phyloP scores from a whole-genome alignment of 164 flowering plant species.

The Sedum album region DNA sequence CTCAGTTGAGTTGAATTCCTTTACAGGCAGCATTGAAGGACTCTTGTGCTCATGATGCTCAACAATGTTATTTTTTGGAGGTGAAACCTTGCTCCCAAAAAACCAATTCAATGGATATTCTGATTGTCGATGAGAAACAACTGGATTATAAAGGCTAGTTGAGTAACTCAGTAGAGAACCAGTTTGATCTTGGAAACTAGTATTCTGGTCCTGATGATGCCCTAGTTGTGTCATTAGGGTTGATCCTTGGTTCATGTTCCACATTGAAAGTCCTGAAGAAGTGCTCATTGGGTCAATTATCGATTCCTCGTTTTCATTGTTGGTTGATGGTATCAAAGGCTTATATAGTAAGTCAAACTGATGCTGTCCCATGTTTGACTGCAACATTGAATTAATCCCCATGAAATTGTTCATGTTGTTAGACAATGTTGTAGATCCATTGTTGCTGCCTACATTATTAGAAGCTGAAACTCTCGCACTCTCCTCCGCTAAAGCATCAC shows the following conservation, averaged over 20 bases:
- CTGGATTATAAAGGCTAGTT: no score
- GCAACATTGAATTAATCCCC: conserved; percentile 25
- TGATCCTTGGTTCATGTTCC: conserved; percentile 37
- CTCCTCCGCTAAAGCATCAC: no score
- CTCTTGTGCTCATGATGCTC: conserved; percentile 16
- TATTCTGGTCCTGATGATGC: no score
- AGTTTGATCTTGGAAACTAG: no score
- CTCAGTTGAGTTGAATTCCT: conserved; percentile 19
- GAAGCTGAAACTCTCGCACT: conserved; percentile 68
- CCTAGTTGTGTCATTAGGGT: no score
- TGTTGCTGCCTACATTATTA: conserved; percentile 22
- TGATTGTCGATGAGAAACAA: no score
- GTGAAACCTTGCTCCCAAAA: no score
- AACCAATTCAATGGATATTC: conserved; percentile 47
- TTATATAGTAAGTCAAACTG: conserved; percentile 47
- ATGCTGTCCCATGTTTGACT: conserved; percentile 36
- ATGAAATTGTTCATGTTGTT: no score
- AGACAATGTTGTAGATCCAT: conserved; percentile 16
- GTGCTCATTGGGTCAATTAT: conserved; percentile 31
- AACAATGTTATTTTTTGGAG: no score
- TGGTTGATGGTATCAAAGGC: no score
- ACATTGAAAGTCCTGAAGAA: conserved; percentile 32
- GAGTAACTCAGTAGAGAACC: no score
- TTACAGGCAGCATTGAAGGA: conserved; percentile 20
- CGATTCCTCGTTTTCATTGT: no score